These are phyloP conservation scores for Castanea crenata DNA, from an alignment of 306 rosid genomes.

Conservation along the genomic window DNA sequence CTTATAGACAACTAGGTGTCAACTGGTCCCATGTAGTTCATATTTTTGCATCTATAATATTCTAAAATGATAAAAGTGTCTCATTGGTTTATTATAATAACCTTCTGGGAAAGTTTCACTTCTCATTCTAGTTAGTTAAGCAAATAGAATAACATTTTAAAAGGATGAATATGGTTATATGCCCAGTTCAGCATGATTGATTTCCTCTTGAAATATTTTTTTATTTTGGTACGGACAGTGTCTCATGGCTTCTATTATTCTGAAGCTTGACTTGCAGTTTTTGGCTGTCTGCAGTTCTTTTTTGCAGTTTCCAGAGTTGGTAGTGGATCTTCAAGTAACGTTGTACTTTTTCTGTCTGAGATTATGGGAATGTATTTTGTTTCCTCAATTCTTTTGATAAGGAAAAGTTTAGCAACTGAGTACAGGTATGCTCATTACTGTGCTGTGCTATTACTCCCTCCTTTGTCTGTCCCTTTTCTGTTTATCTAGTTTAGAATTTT, in stretches of 20 bases:
- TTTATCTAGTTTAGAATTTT: no score
- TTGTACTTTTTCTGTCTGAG: constrained; percentile 90
- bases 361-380: constrained; percentile 98
- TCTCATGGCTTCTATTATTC: background rate
- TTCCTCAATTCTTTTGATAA: constrained; percentile 93
- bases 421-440: constrained; percentile 62
- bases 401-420: constrained; percentile 96
- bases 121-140: background rate
- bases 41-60: background rate
- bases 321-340: constrained; percentile 99
- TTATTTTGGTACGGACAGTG: background rate
- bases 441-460: background rate
- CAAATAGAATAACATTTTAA: background rate
- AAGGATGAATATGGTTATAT: background rate
- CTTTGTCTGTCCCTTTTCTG: no score
- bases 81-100: background rate
- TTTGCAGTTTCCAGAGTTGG: constrained; percentile 98
- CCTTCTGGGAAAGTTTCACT: background rate
- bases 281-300: constrained; percentile 66
- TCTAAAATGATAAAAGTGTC: background rate
- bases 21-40: background rate
- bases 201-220: background rate
- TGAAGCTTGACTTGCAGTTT: constrained; percentile 16
- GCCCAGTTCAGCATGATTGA: background rate
- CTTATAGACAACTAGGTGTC: background rate